Conservation (phyloP, 176 grass and related monocot species). For the Oryza rufipogon region DNA sequence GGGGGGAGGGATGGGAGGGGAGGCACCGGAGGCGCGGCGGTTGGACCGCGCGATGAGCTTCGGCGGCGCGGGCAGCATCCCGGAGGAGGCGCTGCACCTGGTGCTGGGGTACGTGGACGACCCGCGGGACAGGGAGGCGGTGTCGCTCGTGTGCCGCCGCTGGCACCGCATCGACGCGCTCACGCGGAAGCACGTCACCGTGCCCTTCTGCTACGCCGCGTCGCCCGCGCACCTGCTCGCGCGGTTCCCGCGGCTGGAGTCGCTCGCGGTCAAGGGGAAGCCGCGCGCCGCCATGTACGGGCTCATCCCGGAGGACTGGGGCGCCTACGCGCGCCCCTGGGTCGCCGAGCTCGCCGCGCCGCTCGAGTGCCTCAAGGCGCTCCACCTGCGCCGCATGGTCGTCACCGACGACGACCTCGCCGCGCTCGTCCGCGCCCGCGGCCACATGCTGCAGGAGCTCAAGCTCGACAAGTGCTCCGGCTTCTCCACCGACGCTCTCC, state of each 20-base stretch:
- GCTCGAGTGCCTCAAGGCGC: constrained; percentile 78
- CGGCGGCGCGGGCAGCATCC: constrained; percentile 36
- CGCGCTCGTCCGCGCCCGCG: constrained; percentile 60
- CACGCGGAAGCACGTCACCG: constrained; percentile 76
- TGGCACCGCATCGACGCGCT: constrained; percentile 79
- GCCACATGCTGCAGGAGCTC: constrained; percentile 73
- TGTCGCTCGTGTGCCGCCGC: constrained; percentile 66
- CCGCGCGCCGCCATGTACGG: constrained; percentile 79
- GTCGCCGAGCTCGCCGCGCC: constrained; percentile 50
- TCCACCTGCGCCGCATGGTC: constrained; percentile 84
- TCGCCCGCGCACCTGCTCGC: constrained; percentile 55
- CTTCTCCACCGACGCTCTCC: constrained; percentile 85
- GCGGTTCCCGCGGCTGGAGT: constrained; percentile 74
- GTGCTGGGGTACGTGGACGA: constrained; percentile 70
- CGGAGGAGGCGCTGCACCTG: constrained; percentile 74
- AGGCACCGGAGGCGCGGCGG: constrained; percentile 47
- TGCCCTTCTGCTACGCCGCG: constrained; percentile 77
- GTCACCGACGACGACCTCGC: constrained; percentile 74
- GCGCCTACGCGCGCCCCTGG: constrained; percentile 65
- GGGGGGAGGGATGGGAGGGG: constrained; percentile 49
- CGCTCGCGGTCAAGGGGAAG: constrained; percentile 80
- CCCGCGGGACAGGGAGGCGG: constrained; percentile 72
- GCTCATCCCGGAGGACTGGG: constrained; percentile 79
- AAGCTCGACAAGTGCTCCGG: constrained; percentile 91
- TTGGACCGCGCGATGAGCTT: constrained; percentile 48